Evolutionary conservation across 2,329 filamentous ascomycete species (phyloP).

Genomic region (Penicillium sp.): DNA sequence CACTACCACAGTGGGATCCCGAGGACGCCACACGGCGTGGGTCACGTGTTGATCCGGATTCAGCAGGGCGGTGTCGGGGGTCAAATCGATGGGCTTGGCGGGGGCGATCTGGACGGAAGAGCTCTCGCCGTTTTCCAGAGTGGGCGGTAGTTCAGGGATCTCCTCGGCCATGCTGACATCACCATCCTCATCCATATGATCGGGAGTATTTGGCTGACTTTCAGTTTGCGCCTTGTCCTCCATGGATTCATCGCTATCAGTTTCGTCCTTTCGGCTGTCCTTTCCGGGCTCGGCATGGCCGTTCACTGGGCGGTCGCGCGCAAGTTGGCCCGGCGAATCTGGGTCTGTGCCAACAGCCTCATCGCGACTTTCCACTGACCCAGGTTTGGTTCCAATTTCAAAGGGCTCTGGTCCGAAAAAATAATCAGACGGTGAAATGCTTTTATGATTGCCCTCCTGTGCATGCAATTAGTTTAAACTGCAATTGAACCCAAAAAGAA

Average conservation of each 20-base stretch:
- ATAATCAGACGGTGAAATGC: constrained; percentile 41
- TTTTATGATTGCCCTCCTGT: constrained; percentile 41
- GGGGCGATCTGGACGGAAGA: constrained; percentile 49
- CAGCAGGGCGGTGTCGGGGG: constrained; percentile 45
- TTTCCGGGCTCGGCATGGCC: constrained; percentile 38
- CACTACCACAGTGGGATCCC: constrained; percentile 44
- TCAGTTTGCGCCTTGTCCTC: constrained; percentile 42
- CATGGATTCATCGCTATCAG: constrained; percentile 40
- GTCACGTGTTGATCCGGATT: constrained; percentile 45
- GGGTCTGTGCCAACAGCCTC: constrained; percentile 32
- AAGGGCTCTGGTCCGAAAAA: constrained; percentile 50
- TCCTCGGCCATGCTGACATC: constrained; percentile 44
- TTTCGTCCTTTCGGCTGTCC: constrained; percentile 38
- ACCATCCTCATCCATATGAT: constrained; percentile 44
- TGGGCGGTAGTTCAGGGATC: constrained; percentile 36
- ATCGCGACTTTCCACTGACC: constrained; percentile 31
- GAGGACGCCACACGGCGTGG: constrained; percentile 46
- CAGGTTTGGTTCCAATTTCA: constrained; percentile 34
- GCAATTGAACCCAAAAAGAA: not conserved
- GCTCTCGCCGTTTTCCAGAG: constrained; percentile 47
- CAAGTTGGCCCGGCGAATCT: constrained; percentile 35
- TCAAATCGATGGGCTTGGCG: constrained; percentile 50
- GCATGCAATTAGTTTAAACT: constrained; percentile 22
- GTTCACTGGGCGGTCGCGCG: constrained; percentile 39
- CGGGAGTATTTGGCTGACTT: constrained; percentile 23